phyloP scores from a whole-genome alignment of 495 filamentous ascomycete genomes.

The Clavariopsis aquatica region DNA sequence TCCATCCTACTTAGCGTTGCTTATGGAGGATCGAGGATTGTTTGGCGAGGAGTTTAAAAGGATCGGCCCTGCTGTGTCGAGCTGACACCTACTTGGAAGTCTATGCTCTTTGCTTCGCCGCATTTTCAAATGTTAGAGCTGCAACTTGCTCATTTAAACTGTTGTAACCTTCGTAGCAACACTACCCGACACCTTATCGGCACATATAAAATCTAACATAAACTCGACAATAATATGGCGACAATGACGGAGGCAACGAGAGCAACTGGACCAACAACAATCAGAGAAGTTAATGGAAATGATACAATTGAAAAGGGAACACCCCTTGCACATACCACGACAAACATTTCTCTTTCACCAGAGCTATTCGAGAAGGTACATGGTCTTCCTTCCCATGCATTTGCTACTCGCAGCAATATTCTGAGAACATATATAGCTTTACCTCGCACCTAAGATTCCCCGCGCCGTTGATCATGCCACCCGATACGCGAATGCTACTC shows the following conservation, averaged over 20 bases:
- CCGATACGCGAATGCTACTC: conserved; percentile 49
- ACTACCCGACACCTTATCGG: too few species aligned
- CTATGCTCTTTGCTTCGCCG: too few species aligned
- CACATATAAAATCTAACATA: too few species aligned
- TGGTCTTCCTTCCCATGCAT: background rate
- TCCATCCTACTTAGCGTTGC: background rate
- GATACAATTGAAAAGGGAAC: conserved; percentile 21
- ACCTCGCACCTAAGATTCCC: conserved; percentile 56
- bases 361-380: conserved; percentile 60
- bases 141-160: too few species aligned
- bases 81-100: too few species aligned
- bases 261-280: background rate
- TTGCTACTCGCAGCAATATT: background rate
- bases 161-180: too few species aligned
- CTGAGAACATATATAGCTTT: conserved; percentile 44
- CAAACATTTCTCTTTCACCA: conserved; percentile 47
- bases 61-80: background rate
- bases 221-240: background rate
- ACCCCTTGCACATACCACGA: conserved; percentile 22
- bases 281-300: background rate
- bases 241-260: conserved; percentile 1
- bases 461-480: conserved; percentile 57
- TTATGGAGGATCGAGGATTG: background rate
- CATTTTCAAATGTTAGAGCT: too few species aligned
- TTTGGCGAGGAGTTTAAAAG: background rate